Base-by-base conservation (phyloP, 345 rosid genomes). In the Pistacia integerrima region DNA sequence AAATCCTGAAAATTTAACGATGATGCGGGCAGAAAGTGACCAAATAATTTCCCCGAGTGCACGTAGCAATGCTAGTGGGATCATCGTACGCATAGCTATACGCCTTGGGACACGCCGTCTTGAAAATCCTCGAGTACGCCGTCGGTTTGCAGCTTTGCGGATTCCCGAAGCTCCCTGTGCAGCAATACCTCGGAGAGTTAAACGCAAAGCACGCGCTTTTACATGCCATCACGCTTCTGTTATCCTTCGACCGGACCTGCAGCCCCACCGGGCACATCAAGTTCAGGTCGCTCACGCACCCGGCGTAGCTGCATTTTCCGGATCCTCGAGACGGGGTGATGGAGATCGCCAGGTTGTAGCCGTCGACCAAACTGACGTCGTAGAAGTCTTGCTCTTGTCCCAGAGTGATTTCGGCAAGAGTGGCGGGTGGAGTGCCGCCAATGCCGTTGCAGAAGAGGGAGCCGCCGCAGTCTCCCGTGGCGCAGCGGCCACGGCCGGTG, bases 81-180 rank as follows among this genome's bases (percentile, higher is more conserved):
- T 96, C 99, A 38, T 96, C 99, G 41, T 88, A 93, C 0, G 99
- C 99, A 52, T 96, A 96, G 1, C 98, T 92, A 67, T 96, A 96
- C 0, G 99, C 98, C 76, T 75, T 93, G 0, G 99, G 99, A 48
- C 99, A 96, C 63, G 99, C 99, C 0, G 88, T 73, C 91, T 96
- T 96, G 78, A 96, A 96, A 30, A 93, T 87, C 88, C 66, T 89
- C 3, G 99, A 96, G 79, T 96, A 96, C 0, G 94, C 93, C 0
- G 99, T 93, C 4, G 98, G 99, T 77, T 93, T 92, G 82, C 99
- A 93, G 0, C 98, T 49, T 61, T 84, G 85, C 0, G 98, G 97
- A 64, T 67, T 88, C 54, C 97, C 97, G 28, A 82, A 96, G 58
- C 72, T 85, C 16, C 98, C 99, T 1, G 99, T 96, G 41, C 99